A percentile compares a stretch with the other conserved stretches of the same genome.
phyloP scores from a whole-genome alignment of 208 protist genomes.

The Endotrypanum monterogeii region DNA sequence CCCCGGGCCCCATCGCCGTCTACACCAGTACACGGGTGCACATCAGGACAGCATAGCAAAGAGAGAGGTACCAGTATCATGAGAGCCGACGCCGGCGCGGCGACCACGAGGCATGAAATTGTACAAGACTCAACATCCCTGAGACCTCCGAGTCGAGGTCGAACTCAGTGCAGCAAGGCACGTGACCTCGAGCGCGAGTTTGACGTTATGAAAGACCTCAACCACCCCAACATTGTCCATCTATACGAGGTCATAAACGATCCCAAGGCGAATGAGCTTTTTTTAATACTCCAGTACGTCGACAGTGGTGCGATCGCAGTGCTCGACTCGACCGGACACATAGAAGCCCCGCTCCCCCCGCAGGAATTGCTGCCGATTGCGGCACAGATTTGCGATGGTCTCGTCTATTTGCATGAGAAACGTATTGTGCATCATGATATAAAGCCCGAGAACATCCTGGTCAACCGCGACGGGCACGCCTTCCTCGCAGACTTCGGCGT shows the following conservation, averaged over 20 bases:
- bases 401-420: slow-evolving; percentile 67
- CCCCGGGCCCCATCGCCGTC: slow-evolving; percentile 8
- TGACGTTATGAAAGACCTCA: slow-evolving; percentile 95
- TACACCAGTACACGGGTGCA: not conserved
- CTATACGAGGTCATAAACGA: slow-evolving; percentile 97
- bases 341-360: slow-evolving; percentile 50
- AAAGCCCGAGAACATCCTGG: slow-evolving; percentile 88
- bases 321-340: slow-evolving; percentile 28
- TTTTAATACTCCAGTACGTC: slow-evolving; percentile 94
- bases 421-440: slow-evolving; percentile 90
- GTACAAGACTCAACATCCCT: not conserved
- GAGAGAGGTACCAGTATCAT: not conserved
- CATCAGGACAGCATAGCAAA: not conserved
- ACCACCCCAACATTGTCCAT: slow-evolving; percentile 95
- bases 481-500: slow-evolving; percentile 89
- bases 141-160: not conserved
- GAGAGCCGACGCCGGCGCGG: not conserved
- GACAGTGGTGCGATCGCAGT: slow-evolving; percentile 59
- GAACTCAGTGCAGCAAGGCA: slow-evolving; percentile 4
- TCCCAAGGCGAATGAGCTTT: slow-evolving; percentile 83
- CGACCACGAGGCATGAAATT: not conserved
- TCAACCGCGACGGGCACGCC: slow-evolving; percentile 51
- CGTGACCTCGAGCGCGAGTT: slow-evolving; percentile 85
- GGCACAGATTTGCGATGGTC: slow-evolving; percentile 61
- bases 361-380: slow-evolving; percentile 40